Evolutionary conservation across 2,329 filamentous ascomycete species (phyloP), one percentile per base, ranked within the genome.

Genomic region (Thielaviopsis populi): DNA sequence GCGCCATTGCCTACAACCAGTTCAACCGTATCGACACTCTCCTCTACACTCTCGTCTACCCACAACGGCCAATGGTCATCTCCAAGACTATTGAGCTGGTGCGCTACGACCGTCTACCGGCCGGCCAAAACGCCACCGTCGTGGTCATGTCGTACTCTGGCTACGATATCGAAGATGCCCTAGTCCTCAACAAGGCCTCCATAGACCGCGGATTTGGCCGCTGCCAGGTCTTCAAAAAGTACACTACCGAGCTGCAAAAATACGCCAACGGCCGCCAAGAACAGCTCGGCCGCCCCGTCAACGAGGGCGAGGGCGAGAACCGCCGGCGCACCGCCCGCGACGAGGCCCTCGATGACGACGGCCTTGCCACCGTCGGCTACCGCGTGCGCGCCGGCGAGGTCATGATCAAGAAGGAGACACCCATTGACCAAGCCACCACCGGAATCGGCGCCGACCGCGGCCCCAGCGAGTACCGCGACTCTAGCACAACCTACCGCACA

Each of bases 91-190:
- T 99, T 68, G 90, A 99, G 74, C 81, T 99, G 27, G 89, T 95
- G 69, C 91, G 95, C 69, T 99, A 97, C 72, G 94, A 99, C 75
- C 96, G 96, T 72, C 84, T 99, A 15, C 94, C 94, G 0, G 94
- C 94, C 4, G 94, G 94, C 0, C 94, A 99, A 72, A 97, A 96
- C 67, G 95, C 94, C 3, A 96, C 89, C 0, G 94, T 99, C 30
- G 94, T 95, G 5, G 94, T 99, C 75, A 99, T 99, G 94, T 97
- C 91, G 59, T 99, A 94, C 75, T 97, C 92, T 11, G 94, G 94
- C 27, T 99, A 99, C 75, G 94, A 99, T 83, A 99, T 99, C 69
- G 94, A 99, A 78, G 94, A 99, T 79, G 94, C 94, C 10, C 80
- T 99, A 19, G 92, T 99, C 1, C 74, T 99, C 67, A 99, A 99